These are phyloP conservation scores for Globisporangium cylindrosporum DNA, from an alignment of 352 stramenopile genomes.

Conservation along the genomic window DNA sequence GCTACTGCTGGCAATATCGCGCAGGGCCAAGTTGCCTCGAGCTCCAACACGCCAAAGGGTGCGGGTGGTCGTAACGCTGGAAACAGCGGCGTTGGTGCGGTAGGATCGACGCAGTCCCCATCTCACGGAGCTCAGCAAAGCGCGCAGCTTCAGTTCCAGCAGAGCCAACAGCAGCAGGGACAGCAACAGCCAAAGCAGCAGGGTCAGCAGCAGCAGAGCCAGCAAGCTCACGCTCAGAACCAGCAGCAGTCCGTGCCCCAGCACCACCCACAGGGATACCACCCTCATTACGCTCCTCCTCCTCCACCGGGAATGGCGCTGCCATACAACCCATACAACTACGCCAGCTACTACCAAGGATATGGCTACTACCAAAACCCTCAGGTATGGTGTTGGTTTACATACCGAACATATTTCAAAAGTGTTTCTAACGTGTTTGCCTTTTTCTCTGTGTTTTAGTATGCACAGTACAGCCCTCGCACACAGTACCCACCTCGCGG, in stretches of 20 bases:
- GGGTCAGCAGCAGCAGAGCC: slow-evolving; percentile 16
- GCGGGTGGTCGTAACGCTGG: slow-evolving; percentile 22
- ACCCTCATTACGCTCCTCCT: slow-evolving; percentile 75
- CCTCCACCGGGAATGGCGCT: slow-evolving; percentile 85
- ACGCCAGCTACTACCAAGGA: slow-evolving; percentile 80
- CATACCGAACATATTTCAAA: neutral
- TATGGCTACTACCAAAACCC: slow-evolving; percentile 89
- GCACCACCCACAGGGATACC: slow-evolving; percentile 79
- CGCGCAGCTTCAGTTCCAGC: slow-evolving; percentile 32
- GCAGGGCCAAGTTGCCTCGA: slow-evolving; percentile 30
- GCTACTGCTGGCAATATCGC: slow-evolving; percentile 27
- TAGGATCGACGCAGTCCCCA: slow-evolving; percentile 51
- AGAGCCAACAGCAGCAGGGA: slow-evolving; percentile 29
- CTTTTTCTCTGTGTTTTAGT: slow-evolving; percentile 36
- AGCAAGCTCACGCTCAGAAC: slow-evolving; percentile 19
- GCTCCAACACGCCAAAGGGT: slow-evolving; percentile 62
- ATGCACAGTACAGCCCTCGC: slow-evolving; percentile 83
- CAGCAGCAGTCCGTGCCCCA: slow-evolving; percentile 50
- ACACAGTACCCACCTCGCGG: slow-evolving; percentile 83
- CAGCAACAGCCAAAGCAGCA: slow-evolving; percentile 28
- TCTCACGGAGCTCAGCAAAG: slow-evolving; percentile 48
- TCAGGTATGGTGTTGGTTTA: slow-evolving; percentile 34
- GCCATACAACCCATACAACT: slow-evolving; percentile 89
- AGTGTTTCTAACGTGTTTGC: slow-evolving; percentile 5
- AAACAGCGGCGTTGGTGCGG: slow-evolving; percentile 12